Evolutionary conservation across 805 yeast genomes (phyloP).

Genomic region (Maudiozyma barnettii): DNA sequence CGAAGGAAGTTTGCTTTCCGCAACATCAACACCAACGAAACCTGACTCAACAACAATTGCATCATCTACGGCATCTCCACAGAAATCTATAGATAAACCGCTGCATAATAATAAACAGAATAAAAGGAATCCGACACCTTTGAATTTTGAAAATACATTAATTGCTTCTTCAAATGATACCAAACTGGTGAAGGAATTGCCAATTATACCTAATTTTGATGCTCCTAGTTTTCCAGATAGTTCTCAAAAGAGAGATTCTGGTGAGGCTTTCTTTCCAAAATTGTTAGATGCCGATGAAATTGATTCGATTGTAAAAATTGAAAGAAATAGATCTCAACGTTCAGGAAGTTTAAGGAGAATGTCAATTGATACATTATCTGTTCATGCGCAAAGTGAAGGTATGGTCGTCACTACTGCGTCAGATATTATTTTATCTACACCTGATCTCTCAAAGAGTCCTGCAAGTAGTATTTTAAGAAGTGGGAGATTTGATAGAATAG

Average conservation of each 20-base stretch:
- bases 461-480: conserved; percentile 30
- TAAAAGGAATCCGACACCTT: conserved; percentile 23
- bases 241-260: conserved; percentile 28
- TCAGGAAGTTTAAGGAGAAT: conserved; percentile 31
- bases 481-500: conserved; percentile 18
- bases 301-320: conserved; percentile 63
- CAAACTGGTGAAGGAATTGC: not conserved
- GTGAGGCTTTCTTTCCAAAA: conserved; percentile 65
- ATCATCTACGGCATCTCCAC: not conserved
- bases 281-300: conserved; percentile 58
- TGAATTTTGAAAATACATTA: conserved; percentile 15
- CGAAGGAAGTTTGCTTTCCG: not conserved
- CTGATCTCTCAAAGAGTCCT: conserved; percentile 32
- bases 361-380: conserved; percentile 28
- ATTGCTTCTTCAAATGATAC: not conserved
- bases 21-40: not conserved
- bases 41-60: not conserved
- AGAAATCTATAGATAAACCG: not conserved
- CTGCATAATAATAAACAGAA: not conserved
- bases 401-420: conserved; percentile 37
- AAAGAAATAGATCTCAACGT: conserved; percentile 54
- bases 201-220: not conserved
- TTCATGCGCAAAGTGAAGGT: conserved; percentile 38
- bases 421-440: conserved; percentile 24
- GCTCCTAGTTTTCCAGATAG: not conserved